Evolutionary conservation across 371 early-diverging fungal genomes (phyloP).

Genomic region (Vittaforma corneae): DNA sequence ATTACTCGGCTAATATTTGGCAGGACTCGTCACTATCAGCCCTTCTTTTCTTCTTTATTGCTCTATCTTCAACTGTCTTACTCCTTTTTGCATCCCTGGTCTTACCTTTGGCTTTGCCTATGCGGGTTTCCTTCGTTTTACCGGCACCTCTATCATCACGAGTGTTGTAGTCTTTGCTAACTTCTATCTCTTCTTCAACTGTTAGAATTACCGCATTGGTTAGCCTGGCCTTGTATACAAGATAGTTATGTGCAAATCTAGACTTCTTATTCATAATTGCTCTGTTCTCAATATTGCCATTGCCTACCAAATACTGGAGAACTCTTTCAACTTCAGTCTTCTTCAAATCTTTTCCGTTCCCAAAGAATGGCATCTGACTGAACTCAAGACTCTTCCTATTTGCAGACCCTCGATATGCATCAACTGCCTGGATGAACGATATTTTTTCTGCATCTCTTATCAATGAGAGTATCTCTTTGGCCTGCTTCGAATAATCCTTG

Average conservation of each 20-base stretch:
- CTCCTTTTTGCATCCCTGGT: no score
- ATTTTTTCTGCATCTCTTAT: constrained; percentile 59
- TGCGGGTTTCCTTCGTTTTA: no score
- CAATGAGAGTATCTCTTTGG: constrained; percentile 31
- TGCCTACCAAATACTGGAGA: constrained; percentile 36
- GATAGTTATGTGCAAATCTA: constrained; percentile 14
- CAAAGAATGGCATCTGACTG: constrained; percentile 61
- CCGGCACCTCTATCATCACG: no score
- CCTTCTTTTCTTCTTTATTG: no score
- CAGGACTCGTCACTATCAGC: no score
- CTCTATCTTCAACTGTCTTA: no score
- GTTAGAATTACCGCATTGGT: neutral
- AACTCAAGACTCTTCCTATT: constrained; percentile 60
- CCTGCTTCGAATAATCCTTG: constrained; percentile 45
- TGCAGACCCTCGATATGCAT: constrained; percentile 68
- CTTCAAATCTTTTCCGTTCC: constrained; percentile 60
- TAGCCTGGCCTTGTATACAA: neutral
- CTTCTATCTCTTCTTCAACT: neutral
- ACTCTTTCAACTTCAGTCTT: constrained; percentile 41
- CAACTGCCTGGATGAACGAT: constrained; percentile 66
- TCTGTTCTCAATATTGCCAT: constrained; percentile 42
- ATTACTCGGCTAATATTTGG: no score
- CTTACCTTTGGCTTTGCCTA: no score
- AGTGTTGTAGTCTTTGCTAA: no score
- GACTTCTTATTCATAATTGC: neutral